A percentile compares a stretch with the other conserved stretches of the same genome.
Evolutionary conservation across 805 yeast species (phyloP).

Genomic region (Metschnikowia similis): DNA sequence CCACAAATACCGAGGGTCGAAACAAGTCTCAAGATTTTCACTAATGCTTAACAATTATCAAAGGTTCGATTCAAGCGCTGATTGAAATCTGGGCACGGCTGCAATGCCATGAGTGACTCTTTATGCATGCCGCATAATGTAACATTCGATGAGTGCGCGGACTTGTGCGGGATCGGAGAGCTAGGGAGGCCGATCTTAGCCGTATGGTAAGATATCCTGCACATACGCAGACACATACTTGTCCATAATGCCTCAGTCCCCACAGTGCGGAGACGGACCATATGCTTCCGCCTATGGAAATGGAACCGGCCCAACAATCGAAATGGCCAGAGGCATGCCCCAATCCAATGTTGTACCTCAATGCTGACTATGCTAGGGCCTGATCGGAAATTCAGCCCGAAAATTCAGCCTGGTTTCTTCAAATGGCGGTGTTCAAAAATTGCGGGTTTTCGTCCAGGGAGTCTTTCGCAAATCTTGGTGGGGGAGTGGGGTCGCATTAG

Average conservation of each 20-base stretch:
- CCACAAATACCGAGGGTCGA: no score
- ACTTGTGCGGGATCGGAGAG: background rate
- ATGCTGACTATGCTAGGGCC: no score
- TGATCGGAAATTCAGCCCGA: no score
- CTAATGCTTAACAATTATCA: no score
- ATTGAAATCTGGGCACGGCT: no score
- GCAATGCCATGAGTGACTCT: no score
- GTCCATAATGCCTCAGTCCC: background rate
- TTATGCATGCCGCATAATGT: background rate
- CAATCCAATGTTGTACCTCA: background rate
- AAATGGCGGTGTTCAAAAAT: no score
- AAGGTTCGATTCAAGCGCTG: no score
- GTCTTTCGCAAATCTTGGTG: background rate
- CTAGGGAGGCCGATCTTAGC: background rate
- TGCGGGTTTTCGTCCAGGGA: no score
- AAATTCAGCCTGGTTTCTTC: no score
- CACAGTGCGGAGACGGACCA: background rate
- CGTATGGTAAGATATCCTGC: background rate
- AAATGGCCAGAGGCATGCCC: background rate
- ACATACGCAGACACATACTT: background rate
- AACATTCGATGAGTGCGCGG: background rate
- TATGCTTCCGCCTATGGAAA: background rate
- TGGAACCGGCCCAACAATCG: no score
- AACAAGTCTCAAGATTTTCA: no score
- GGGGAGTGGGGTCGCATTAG: background rate